These are phyloP conservation scores for Citeromyces siamensis DNA, from an alignment of 1,139 yeast species.

Conservation along the genomic window DNA sequence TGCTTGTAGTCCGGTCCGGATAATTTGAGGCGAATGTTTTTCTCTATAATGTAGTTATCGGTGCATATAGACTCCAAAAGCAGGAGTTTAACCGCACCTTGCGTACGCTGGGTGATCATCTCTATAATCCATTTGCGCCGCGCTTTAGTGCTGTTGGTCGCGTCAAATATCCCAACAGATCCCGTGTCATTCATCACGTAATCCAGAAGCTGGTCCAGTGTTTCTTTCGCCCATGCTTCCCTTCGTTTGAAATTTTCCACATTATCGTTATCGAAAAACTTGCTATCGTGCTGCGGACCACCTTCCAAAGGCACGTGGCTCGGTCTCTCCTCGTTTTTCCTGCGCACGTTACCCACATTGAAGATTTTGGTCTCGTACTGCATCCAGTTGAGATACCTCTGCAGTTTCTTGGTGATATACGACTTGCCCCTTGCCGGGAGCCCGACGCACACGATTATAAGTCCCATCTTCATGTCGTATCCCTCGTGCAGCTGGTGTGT, in stretches of 20 bases:
- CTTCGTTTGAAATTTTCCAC: slow-evolving; percentile 50
- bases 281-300: slow-evolving; percentile 47
- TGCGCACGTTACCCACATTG: slow-evolving; percentile 90
- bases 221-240: slow-evolving; percentile 96
- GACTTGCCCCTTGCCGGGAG: slow-evolving; percentile 91
- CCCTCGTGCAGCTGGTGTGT: slow-evolving; percentile 14
- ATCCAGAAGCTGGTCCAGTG: slow-evolving; percentile 73
- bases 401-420: slow-evolving; percentile 79
- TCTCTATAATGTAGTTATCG: slow-evolving; percentile 63
- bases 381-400: slow-evolving; percentile 82
- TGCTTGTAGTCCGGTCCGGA: slow-evolving; percentile 71
- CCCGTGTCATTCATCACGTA: slow-evolving; percentile 79
- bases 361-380: slow-evolving; percentile 85
- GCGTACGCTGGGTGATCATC: slow-evolving; percentile 56
- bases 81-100: slow-evolving; percentile 67
- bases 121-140: slow-evolving; percentile 61
- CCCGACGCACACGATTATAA: slow-evolving; percentile 93
- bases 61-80: slow-evolving; percentile 84
- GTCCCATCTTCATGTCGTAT: slow-evolving; percentile 10
- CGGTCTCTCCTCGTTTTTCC: slow-evolving; percentile 63
- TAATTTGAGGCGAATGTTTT: slow-evolving; percentile 72
- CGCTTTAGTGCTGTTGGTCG: slow-evolving; percentile 82
- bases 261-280: slow-evolving; percentile 76
- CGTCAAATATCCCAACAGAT: slow-evolving; percentile 91
- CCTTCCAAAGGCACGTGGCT: slow-evolving; percentile 43